Conservation (phyloP, 345 rosid species). For the Salix brachista region DNA sequence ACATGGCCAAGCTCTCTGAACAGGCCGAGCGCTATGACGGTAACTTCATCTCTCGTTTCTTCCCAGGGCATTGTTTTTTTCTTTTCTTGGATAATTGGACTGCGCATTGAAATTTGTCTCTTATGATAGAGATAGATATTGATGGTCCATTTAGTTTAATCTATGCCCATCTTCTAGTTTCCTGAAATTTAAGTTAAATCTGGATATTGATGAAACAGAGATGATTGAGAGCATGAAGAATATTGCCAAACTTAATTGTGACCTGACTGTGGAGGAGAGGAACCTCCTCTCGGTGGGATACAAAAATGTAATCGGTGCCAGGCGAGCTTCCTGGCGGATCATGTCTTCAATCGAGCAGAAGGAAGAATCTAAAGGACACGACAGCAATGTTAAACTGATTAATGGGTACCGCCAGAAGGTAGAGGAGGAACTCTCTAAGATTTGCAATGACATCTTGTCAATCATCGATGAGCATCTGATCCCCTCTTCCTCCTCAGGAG, state of each 20-base stretch:
- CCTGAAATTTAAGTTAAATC: neutral
- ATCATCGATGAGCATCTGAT: constrained; percentile 85
- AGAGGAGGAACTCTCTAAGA: constrained; percentile 83
- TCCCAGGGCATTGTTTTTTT: neutral
- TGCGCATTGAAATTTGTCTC: too few species aligned
- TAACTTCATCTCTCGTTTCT: neutral
- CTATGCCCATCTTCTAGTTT: neutral
- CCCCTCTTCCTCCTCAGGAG: constrained; percentile 78
- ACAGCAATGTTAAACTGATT: constrained; percentile 74
- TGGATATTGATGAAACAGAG: constrained; percentile 38
- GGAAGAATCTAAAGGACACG: constrained; percentile 90
- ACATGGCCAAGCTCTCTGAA: constrained; percentile 90
- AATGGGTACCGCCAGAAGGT: constrained; percentile 83
- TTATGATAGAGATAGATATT: too few species aligned
- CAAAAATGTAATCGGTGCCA: constrained; percentile 88
- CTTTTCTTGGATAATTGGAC: neutral
- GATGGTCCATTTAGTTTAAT: neutral
- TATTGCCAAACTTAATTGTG: constrained; percentile 71
- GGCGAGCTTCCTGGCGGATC: constrained; percentile 95
- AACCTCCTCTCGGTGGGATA: constrained; percentile 93
- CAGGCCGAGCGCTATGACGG: constrained; percentile 98
- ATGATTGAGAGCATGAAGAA: constrained; percentile 97
- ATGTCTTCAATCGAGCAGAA: constrained; percentile 97
- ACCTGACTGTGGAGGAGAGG: constrained; percentile 94
- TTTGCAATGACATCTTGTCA: constrained; percentile 73